Percentiles rank a stretch among this genome's conserved stretches.
phyloP scores from a whole-genome alignment of 768 basidiomycete genomes.

The Grammothele lineata region DNA sequence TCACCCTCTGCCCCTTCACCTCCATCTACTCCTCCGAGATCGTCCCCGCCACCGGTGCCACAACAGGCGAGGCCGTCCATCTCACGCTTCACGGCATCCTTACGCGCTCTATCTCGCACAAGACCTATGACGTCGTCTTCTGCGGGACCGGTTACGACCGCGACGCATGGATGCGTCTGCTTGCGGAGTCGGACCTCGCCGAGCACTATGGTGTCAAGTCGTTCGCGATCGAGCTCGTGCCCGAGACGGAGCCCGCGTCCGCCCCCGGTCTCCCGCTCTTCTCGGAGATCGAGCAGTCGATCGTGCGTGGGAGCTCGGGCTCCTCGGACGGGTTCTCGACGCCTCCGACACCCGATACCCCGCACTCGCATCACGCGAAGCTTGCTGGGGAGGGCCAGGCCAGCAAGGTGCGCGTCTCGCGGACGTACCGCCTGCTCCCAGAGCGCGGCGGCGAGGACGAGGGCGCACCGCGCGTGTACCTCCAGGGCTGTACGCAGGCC shows the following conservation, averaged over 20 bases:
- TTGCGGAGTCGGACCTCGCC: conserved; percentile 36
- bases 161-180: conserved; percentile 39
- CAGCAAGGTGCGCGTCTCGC: conserved; percentile 14
- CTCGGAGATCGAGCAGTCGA: conserved; percentile 3
- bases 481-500: conserved; percentile 35
- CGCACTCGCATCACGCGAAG: conserved; percentile 10
- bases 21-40: conserved; percentile 31
- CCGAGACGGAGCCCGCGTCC: conserved; percentile 2
- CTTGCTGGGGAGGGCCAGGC: conserved; percentile 1
- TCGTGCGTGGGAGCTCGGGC: conserved; percentile 6
- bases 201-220: conserved; percentile 32
- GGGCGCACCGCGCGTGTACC: conserved; percentile 27
- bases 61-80: conserved; percentile 17
- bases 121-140: conserved; percentile 43
- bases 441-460: conserved; percentile 4
- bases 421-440: conserved; percentile 17
- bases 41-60: conserved; percentile 2
- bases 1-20: conserved; percentile 36
- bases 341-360: conserved; percentile 14
- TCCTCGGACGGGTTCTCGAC: conserved; percentile 13
- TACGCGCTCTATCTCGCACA: conserved; percentile 27
- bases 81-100: conserved; percentile 35
- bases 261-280: neutral
- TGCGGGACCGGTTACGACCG: conserved; percentile 55
- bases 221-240: conserved; percentile 7